Conservation (phyloP, 2,329 filamentous ascomycete genomes). For the Pseudogymnoascus sp. region DNA sequence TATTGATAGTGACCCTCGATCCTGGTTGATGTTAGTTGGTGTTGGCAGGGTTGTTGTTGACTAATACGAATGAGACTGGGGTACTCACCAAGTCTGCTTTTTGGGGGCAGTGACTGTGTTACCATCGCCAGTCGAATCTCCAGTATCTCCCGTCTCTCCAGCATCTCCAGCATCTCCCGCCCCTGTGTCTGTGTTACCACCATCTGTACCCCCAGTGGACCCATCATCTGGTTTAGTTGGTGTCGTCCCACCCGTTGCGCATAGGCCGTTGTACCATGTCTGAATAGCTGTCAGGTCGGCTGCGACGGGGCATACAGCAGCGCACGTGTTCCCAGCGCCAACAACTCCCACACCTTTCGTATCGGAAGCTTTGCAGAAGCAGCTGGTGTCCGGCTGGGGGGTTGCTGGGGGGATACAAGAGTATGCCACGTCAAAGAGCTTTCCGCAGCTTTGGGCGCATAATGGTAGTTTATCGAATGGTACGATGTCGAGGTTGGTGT, state of each 20-base stretch:
- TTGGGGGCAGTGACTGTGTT: constrained; percentile 9
- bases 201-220: not conserved
- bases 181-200: not conserved
- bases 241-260: constrained; percentile 37
- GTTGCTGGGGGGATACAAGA: constrained; percentile 56
- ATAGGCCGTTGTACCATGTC: constrained; percentile 63
- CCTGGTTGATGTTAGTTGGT: constrained; percentile 36
- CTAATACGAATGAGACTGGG: not conserved
- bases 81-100: constrained; percentile 5
- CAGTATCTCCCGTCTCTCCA: not conserved
- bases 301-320: constrained; percentile 17
- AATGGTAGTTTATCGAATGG: constrained; percentile 51
- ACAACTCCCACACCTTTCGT: not conserved
- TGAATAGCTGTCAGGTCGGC: constrained; percentile 50
- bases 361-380: constrained; percentile 61
- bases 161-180: not conserved
- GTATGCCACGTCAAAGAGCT: constrained; percentile 60
- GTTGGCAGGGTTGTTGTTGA: constrained; percentile 5
- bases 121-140: not conserved
- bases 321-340: not conserved
- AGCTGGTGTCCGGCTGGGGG: constrained; percentile 50
- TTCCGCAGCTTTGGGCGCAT: constrained; percentile 51
- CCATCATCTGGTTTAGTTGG: not conserved
- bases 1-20: constrained; percentile 64
- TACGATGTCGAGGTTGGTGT: constrained; percentile 35